phyloP scores from a whole-genome alignment of 352 stramenopile genomes.

The Bremia lactucae region DNA sequence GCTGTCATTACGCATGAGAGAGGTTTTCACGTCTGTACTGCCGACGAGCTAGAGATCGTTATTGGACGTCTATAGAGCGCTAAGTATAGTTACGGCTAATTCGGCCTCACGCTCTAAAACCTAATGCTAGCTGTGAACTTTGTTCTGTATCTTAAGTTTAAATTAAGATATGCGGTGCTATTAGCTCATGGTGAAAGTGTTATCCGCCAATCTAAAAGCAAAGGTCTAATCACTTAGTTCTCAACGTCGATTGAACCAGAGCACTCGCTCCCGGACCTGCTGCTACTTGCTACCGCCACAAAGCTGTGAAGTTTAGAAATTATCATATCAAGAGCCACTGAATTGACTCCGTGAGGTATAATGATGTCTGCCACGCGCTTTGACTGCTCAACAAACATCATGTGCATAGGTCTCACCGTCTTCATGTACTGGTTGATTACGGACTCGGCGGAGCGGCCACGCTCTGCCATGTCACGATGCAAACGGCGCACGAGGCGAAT shows the following conservation, averaged over 20 bases:
- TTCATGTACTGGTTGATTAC: slow-evolving; percentile 95
- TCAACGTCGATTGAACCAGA: slow-evolving; percentile 34
- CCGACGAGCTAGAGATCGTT: slow-evolving; percentile 88
- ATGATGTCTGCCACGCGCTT: slow-evolving; percentile 93
- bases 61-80: slow-evolving; percentile 80
- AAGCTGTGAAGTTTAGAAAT: slow-evolving; percentile 84
- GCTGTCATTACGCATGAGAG: slow-evolving; percentile 90
- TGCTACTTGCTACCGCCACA: slow-evolving; percentile 32
- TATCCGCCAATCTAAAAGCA: too few relatives aligned
- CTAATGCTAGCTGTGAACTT: too few relatives aligned
- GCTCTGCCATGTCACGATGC: slow-evolving; percentile 90
- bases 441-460: slow-evolving; percentile 86
- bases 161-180: too few relatives aligned
- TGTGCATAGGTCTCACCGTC: slow-evolving; percentile 97
- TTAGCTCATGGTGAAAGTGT: too few relatives aligned
- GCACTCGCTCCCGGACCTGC: slow-evolving; percentile 30
- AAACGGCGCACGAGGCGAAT: slow-evolving; percentile 91
- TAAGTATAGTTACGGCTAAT: too few relatives aligned
- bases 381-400: slow-evolving; percentile 95
- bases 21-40: slow-evolving; percentile 93
- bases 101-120: too few relatives aligned
- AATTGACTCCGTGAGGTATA: slow-evolving; percentile 90
- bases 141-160: too few relatives aligned
- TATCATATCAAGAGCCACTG: slow-evolving; percentile 90
- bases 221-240: too few relatives aligned